Evolutionary conservation across 2,329 filamentous ascomycete genomes (phyloP).

Genomic region (Hypoxylon sp.): DNA sequence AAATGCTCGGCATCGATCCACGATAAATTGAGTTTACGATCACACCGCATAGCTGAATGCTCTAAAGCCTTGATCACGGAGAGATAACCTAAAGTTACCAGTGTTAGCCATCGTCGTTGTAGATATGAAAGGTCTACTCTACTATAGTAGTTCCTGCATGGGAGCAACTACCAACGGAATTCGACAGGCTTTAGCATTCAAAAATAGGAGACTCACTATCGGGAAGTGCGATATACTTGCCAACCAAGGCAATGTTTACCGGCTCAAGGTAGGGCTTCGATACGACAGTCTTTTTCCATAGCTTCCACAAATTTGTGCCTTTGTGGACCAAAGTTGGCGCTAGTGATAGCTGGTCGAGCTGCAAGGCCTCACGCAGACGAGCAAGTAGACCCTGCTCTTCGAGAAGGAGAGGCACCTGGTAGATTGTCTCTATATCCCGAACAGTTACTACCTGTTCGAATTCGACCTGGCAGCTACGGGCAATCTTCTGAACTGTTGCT

Average conservation of each 20-base stretch:
- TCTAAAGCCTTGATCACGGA: constrained; percentile 88
- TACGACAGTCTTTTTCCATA: constrained; percentile 80
- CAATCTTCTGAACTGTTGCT: constrained; percentile 85
- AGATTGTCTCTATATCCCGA: constrained; percentile 87
- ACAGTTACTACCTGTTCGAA: constrained; percentile 88
- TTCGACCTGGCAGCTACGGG: constrained; percentile 88
- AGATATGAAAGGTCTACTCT: neutral
- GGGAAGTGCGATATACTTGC: constrained; percentile 88
- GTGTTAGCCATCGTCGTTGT: constrained; percentile 2
- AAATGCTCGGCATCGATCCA: constrained; percentile 90
- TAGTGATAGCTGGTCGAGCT: constrained; percentile 69
- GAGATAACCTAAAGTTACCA: constrained; percentile 71
- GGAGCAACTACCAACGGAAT: neutral
- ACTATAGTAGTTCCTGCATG: neutral
- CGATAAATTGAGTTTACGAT: constrained; percentile 80
- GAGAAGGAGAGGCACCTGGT: constrained; percentile 94
- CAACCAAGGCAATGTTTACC: constrained; percentile 87
- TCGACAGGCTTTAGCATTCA: neutral
- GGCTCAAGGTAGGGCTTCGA: constrained; percentile 74
- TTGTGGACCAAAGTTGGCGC: constrained; percentile 66
- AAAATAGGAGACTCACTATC: constrained; percentile 81
- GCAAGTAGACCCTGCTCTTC: constrained; percentile 81
- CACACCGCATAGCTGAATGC: constrained; percentile 89
- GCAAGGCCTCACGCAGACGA: constrained; percentile 73
- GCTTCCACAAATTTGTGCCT: constrained; percentile 78